Percentiles rank a stretch among this genome's conserved stretches.
Conservation (phyloP, 192 early-diverging fungal species). For the Entomortierella chlamydospora region DNA sequence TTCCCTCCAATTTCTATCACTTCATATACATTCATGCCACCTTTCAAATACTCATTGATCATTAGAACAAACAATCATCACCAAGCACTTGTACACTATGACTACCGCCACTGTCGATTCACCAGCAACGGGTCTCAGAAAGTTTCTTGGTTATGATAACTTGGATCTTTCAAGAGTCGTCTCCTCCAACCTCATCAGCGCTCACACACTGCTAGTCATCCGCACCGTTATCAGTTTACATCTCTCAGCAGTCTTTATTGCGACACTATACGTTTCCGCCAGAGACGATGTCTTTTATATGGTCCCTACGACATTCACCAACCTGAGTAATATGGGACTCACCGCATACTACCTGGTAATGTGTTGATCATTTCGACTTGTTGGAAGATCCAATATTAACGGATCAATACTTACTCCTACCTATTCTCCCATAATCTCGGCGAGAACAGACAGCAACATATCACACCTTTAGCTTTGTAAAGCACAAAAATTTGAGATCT, state of each 20-base stretch:
- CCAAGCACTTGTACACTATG: neutral
- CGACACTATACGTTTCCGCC: slow-evolving; percentile 46
- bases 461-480: slow-evolving; percentile 20
- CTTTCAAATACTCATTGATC: too few relatives aligned
- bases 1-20: too few relatives aligned
- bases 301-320: slow-evolving; percentile 51
- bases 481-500: slow-evolving; percentile 3
- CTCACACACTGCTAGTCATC: slow-evolving; percentile 11
- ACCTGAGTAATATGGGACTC: slow-evolving; percentile 51
- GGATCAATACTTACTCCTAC: too few relatives aligned
- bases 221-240: slow-evolving; percentile 28
- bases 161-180: slow-evolving; percentile 28
- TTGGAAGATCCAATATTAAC: too few relatives aligned
- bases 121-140: neutral
- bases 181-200: slow-evolving; percentile 40
- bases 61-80: too few relatives aligned
- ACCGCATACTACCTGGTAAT: slow-evolving; percentile 49
- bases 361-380: neutral
- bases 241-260: slow-evolving; percentile 39
- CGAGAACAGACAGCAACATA: slow-evolving; percentile 44
- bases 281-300: slow-evolving; percentile 49
- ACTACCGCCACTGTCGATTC: too few relatives aligned
- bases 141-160: slow-evolving; percentile 32
- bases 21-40: too few relatives aligned
- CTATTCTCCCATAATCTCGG: too few relatives aligned